phyloP scores from a whole-genome alignment of 73 alveolate species.

The Tetrahymena elliotti region DNA sequence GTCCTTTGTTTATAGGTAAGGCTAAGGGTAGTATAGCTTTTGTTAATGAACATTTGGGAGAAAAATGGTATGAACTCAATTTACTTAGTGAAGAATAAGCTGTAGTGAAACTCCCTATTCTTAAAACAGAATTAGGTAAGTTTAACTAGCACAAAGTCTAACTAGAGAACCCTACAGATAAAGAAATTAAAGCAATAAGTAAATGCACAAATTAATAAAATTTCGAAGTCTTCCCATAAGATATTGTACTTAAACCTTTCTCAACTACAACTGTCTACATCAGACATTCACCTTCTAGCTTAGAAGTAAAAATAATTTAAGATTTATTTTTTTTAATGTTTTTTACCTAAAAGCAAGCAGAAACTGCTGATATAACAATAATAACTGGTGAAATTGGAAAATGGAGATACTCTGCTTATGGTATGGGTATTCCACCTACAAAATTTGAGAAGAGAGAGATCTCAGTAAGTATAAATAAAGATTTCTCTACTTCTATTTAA shows the following conservation, averaged over 20 bases:
- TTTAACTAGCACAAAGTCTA: conserved; percentile 69
- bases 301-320: not conserved
- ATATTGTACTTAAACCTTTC: conserved; percentile 63
- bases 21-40: conserved; percentile 90
- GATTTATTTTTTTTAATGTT: not conserved
- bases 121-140: conserved; percentile 93
- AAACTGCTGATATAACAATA: conserved; percentile 66
- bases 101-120: conserved; percentile 59
- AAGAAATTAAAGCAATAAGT: conserved; percentile 77
- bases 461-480: conserved; percentile 81
- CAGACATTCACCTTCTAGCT: not conserved
- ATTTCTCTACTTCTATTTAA: conserved; percentile 81
- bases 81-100: conserved; percentile 88
- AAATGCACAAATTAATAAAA: conserved; percentile 74
- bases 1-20: conserved; percentile 90
- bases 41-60: conserved; percentile 93
- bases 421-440: conserved; percentile 96
- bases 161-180: conserved; percentile 94
- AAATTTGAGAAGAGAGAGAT: conserved; percentile 84
- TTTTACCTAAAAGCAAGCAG: conserved; percentile 61
- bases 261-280: not conserved
- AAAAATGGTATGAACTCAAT: conserved; percentile 91
- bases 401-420: conserved; percentile 91
- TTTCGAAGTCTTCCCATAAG: conserved; percentile 92
- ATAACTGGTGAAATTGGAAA: conserved; percentile 86